A percentile compares a stretch with the other conserved stretches of the same genome.
These are phyloP conservation scores for Epichloe coenophiala DNA, from an alignment of 2,329 filamentous ascomycete genomes.

Conservation along the genomic window DNA sequence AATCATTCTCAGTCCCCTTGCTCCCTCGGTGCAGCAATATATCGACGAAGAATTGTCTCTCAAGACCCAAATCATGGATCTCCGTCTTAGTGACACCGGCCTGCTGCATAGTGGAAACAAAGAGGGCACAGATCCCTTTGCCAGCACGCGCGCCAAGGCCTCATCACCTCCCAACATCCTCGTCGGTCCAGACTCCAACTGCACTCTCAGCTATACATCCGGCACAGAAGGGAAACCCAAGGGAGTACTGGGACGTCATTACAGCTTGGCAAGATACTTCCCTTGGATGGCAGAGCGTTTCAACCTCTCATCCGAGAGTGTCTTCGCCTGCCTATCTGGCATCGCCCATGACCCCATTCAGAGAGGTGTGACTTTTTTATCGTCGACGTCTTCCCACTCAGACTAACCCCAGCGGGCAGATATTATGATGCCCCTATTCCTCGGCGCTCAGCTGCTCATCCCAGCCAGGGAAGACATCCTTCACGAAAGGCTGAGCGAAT, in stretches of 20 bases:
- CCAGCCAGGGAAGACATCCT: constrained; percentile 76
- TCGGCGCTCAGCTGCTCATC: constrained; percentile 67
- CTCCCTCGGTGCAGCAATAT: constrained; percentile 41
- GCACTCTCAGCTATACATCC: constrained; percentile 61
- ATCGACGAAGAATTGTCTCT: constrained; percentile 61
- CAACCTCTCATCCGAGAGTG: constrained; percentile 53
- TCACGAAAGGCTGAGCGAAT: constrained; percentile 73
- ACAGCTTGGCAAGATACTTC: constrained; percentile 73
- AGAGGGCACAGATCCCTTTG: constrained; percentile 55
- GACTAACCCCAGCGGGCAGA: constrained; percentile 26
- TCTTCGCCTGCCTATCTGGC: constrained; percentile 72
- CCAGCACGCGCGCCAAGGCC: constrained; percentile 33
- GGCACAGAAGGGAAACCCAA: constrained; percentile 71
- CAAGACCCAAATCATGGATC: constrained; percentile 59
- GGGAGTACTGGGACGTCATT: constrained; percentile 79
- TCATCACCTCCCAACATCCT: constrained; percentile 52
- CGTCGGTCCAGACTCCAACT: constrained; percentile 74
- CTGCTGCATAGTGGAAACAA: constrained; percentile 53
- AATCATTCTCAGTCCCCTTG: constrained; percentile 28
- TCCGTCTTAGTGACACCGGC: constrained; percentile 61
- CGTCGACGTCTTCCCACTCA: background rate
- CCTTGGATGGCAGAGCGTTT: constrained; percentile 88
- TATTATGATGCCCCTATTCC: constrained; percentile 81
- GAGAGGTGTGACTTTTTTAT: constrained; percentile 28
- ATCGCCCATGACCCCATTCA: constrained; percentile 67